Evolutionary conservation across 2,329 filamentous ascomycete species (phyloP), one percentile per base, ranked within the genome.

Genomic region (Penicillium sp.): DNA sequence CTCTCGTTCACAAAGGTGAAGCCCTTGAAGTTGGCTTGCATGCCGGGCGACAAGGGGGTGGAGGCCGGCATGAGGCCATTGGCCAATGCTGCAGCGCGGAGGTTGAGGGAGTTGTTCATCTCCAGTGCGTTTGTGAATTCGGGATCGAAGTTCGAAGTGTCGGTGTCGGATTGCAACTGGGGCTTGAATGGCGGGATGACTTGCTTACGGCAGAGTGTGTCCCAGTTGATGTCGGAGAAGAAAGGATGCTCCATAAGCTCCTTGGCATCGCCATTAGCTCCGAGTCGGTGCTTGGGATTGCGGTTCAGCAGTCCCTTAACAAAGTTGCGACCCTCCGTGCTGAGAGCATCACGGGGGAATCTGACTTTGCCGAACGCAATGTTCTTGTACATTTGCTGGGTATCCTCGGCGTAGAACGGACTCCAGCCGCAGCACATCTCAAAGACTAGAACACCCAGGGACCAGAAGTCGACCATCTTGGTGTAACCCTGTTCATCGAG

Each of bases 341-440:
- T 97, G 31, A 99, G 79, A 1, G 94, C 96, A 73, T 99, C 94
- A 61, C 92, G 85, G 7, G 94, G 94, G 73, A 99, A 99, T 57
- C 94, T 84, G 54, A 99, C 94, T 72, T 99, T 99, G 71, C 94
- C 94, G 69, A 99, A 99, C 0, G 94, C 94, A 71, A 99, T 99
- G 78, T 99, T 99, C 81, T 99, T 99, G 81, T 99, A 99, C 94
- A 99, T 99, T 74, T 99, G 94, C 75, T 99, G 94, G 0, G 94
- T 99, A 70, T 99, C 94, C 69, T 99, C 94, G 53, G 94, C 94
- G 66, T 97, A 99, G 77, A 99, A 99, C 0, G 94, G 94, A 67
- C 92, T 97, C 94, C 94, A 99, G 32, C 94, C 94, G 67, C 94
- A 99, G 79, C 94, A 99, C 94, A 99, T 99, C 75, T 99, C 94